Evolutionary conservation across 768 basidiomycete genomes (phyloP), one percentile per base, ranked within the genome.

Genomic region (Leucogyrophana mollusca): DNA sequence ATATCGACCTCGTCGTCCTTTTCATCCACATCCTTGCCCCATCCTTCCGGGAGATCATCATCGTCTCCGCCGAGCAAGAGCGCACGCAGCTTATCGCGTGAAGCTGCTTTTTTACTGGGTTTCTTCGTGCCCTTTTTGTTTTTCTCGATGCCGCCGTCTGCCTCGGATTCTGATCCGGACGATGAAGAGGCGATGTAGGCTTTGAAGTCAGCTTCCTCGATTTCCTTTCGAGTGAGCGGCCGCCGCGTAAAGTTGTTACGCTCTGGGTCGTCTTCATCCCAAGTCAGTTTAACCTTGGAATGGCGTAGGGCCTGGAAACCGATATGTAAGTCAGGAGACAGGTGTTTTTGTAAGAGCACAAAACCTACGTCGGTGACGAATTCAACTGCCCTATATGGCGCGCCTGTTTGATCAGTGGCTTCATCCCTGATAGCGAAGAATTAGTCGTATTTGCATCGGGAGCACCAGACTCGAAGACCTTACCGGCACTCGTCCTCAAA

Each of bases 191-290:
- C 88, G 10, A 89, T 67, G 60, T 83, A 87, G 20, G 83, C 87
- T 42, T 76, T 81, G 73, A 95, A 97, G 58, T 98, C 94, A 45
- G 82, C 81, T 48, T 94, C 87, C 40, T 96, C 94, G 21, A 98
- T 85, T 61, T 97, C 92, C 59, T 92, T 85, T 43, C 79, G 77
- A 0, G 89, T 81, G 34, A 96, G 71, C 1, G 73, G 72, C 17
- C 93, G 85, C 37, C 93, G 82, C 1, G 94, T 91, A 40, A 94
- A 56, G 35, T 82, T 82, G 46, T 76, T 78, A 33, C 95, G 85
- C 58, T 94, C 88, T 0, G 90, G 85, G 55, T 98, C 94, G 64
- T 98, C 96, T 45, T 94, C 90, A 54, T 99, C 96, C 96, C 96
- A 99, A 4, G 94, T 96, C 24, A 98, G 78, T 59, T 91, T 96